Percentiles rank a stretch among this genome's conserved stretches.
phyloP scores from a whole-genome alignment of 1,139 yeast species.

The Kluyveromyces sp. region DNA sequence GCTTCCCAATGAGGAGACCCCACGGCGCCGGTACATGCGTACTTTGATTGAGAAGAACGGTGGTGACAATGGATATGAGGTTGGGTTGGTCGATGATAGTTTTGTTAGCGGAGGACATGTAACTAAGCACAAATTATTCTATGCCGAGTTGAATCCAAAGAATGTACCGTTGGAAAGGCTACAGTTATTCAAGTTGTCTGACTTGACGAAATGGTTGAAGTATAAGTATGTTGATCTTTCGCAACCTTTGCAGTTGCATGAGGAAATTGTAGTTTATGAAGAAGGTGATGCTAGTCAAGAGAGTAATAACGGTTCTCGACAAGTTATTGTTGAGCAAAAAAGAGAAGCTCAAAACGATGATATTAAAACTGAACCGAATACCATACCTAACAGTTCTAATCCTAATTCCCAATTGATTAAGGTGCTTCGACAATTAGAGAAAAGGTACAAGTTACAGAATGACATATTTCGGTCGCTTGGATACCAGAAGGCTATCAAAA shows the following conservation, averaged over 20 bases:
- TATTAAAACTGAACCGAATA: constrained; percentile 4
- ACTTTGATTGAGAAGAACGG: constrained; percentile 26
- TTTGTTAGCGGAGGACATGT: constrained; percentile 14
- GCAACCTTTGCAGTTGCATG: constrained; percentile 1
- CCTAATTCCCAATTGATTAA: constrained; percentile 35
- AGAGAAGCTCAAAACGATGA: constrained; percentile 4
- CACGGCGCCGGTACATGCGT: constrained; percentile 12
- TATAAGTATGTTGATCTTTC: constrained; percentile 1
- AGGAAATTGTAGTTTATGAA: background rate
- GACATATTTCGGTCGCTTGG: constrained; percentile 39
- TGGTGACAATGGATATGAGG: constrained; percentile 18
- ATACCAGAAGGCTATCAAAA: constrained; percentile 42
- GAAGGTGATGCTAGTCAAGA: background rate
- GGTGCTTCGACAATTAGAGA: constrained; percentile 34
- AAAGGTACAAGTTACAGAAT: constrained; percentile 34
- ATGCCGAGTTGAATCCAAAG: constrained; percentile 1
- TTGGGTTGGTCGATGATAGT: constrained; percentile 12
- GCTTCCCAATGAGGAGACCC: constrained; percentile 18
- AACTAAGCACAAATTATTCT: constrained; percentile 6
- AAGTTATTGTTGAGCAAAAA: background rate
- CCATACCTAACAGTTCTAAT: constrained; percentile 14
- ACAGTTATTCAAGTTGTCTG: constrained; percentile 1
- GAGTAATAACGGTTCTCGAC: background rate
- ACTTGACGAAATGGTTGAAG: constrained; percentile 2
- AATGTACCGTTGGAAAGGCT: background rate